These are phyloP conservation scores for Penstemon eatonii DNA, from an alignment of 257 asterid genomes.

Conservation along the genomic window DNA sequence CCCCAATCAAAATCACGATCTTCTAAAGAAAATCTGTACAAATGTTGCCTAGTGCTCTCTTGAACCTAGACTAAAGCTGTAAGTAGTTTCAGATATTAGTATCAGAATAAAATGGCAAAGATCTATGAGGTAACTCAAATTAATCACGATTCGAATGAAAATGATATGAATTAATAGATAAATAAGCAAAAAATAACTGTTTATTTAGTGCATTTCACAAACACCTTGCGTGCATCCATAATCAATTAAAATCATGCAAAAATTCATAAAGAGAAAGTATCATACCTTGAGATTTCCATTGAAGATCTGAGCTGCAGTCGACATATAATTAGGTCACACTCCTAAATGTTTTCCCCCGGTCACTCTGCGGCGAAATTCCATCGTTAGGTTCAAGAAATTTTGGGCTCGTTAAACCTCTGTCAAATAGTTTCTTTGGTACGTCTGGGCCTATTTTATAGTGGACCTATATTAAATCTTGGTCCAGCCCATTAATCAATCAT, in stretches of 20 bases:
- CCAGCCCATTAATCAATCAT: too few relatives aligned
- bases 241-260: neutral
- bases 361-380: too few relatives aligned
- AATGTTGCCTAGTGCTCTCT: too few relatives aligned
- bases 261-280: neutral
- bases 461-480: too few relatives aligned
- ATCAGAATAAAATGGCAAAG: neutral
- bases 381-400: too few relatives aligned
- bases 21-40: too few relatives aligned
- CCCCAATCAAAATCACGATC: too few relatives aligned
- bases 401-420: too few relatives aligned
- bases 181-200: neutral
- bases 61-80: neutral
- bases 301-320: conserved; percentile 47
- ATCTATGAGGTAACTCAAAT: neutral
- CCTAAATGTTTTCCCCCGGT: too few relatives aligned
- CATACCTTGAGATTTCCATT: conserved; percentile 58
- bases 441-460: too few relatives aligned
- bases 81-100: neutral
- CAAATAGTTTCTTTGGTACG: too few relatives aligned
- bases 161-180: neutral
- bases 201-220: conserved; percentile 23
- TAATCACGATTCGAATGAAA: too few relatives aligned
- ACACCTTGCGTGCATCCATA: conserved; percentile 18
- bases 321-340: conserved; percentile 17